phyloP scores from a whole-genome alignment of 352 stramenopile species.

The Pythium insidiosum region DNA sequence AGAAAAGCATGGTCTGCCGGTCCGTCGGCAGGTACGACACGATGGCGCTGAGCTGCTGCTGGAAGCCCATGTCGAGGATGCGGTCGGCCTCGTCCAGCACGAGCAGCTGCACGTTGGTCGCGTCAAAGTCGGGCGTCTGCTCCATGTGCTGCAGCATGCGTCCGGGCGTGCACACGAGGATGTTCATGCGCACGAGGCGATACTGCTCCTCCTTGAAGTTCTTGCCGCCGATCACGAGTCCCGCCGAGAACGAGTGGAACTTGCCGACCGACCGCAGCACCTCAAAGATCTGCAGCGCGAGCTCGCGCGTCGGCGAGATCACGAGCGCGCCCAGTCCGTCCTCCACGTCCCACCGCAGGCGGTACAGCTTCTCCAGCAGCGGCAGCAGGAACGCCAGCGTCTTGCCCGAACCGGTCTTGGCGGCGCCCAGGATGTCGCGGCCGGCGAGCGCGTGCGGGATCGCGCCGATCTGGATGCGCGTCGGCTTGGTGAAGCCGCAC shows the following conservation, averaged over 20 bases:
- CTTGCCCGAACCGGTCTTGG: conserved; percentile 93
- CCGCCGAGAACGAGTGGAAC: conserved; percentile 94
- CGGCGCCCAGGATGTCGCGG: conserved; percentile 88
- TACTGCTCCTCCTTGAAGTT: conserved; percentile 92
- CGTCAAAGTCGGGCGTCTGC: conserved; percentile 96
- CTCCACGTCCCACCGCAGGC: conserved; percentile 74
- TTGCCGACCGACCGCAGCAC: conserved; percentile 95
- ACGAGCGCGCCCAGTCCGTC: conserved; percentile 96
- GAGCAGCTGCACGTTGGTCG: conserved; percentile 91
- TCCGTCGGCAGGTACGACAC: conserved; percentile 91
- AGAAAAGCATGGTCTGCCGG: conserved; percentile 97
- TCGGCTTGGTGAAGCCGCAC: conserved; percentile 83
- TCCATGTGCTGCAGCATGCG: conserved; percentile 98
- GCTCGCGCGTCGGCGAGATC: conserved; percentile 97
- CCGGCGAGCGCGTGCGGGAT: conserved; percentile 84
- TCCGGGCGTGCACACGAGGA: conserved; percentile 96
- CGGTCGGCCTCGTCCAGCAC: conserved; percentile 99
- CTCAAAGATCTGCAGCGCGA: conserved; percentile 99
- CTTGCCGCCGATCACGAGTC: conserved; percentile 96
- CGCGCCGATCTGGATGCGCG: conserved; percentile 84
- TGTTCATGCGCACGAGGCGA: conserved; percentile 93
- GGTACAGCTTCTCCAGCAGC: conserved; percentile 88
- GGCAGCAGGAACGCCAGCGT: conserved; percentile 90
- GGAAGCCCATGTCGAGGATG: conserved; percentile 99
- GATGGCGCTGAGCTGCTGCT: conserved; percentile 97